Percentiles rank a stretch among this genome's conserved stretches.
Evolutionary conservation across 2,329 filamentous ascomycete genomes (phyloP).

Genomic region (Fusarium cicatricum): DNA sequence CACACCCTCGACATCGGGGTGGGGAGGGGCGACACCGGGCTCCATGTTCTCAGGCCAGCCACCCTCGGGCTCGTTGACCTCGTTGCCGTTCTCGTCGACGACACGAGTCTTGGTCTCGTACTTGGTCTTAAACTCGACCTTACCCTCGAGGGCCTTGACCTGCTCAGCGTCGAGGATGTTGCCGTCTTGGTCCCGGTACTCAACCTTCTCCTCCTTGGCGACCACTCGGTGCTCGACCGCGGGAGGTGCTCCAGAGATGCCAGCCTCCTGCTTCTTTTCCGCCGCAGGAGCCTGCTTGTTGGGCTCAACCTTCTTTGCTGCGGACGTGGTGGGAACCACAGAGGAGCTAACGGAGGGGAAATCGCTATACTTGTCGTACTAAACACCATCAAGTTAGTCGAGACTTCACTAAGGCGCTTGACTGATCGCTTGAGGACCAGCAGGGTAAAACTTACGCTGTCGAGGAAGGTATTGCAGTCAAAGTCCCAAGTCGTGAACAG

Average conservation of each 20-base stretch:
- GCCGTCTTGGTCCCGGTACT: conserved; percentile 94
- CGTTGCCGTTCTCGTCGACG: conserved; percentile 81
- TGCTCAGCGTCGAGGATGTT: conserved; percentile 86
- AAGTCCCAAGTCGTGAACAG: conserved; percentile 93
- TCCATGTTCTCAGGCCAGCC: conserved; percentile 49
- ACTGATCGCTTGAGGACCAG: not conserved
- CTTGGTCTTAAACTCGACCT: conserved; percentile 93
- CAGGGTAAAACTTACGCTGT: conserved; percentile 72
- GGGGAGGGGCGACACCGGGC: conserved; percentile 62
- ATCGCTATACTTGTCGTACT: conserved; percentile 60
- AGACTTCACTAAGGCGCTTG: not conserved
- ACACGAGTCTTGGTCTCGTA: conserved; percentile 95
- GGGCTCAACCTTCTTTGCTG: conserved; percentile 35
- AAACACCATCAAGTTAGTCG: conserved; percentile 31
- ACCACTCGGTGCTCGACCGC: conserved; percentile 59
- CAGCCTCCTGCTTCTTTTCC: conserved; percentile 43
- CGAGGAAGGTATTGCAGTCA: conserved; percentile 94
- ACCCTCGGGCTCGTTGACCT: conserved; percentile 63
- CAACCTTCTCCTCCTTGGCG: conserved; percentile 79
- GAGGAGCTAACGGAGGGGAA: conserved; percentile 37
- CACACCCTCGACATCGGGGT: conserved; percentile 68
- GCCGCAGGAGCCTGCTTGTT: conserved; percentile 38
- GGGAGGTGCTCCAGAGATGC: conserved; percentile 60
- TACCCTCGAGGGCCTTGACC: conserved; percentile 84
- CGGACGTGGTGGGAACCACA: conserved; percentile 43